Evolutionary conservation across 108 stramenopile genomes (phyloP), one percentile per base, ranked within the genome.

Genomic region (Conticribra guillardii): DNA sequence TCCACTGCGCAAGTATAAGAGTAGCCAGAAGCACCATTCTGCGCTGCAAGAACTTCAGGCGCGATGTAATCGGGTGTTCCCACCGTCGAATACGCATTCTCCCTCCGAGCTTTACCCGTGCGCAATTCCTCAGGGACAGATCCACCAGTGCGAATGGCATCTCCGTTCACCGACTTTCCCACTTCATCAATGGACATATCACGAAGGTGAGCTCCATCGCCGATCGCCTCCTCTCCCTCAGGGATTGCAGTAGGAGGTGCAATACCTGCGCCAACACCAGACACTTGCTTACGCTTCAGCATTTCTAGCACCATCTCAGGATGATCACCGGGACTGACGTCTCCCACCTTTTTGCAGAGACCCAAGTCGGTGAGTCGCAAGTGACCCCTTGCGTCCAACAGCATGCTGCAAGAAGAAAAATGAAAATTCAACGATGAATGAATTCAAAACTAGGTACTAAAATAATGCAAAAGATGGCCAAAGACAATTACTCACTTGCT

Each of bases 51-150:
- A 28, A 99, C 99, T 69, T 99, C 99, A 9, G 98, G 99, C 7
- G 98, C 99, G 71, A 99, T 99, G 85, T 99, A 99, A 72, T 99
- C 99, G 3, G 98, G 98, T 22, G 99, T 99, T 0, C 99, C 99
- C 18, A 99, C 98, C 0, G 98, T 99, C 18, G 96, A 96, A 72
- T 96, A 98, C 0, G 98, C 99, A 67, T 98, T 95, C 76, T 96
- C 94, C 49, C 96, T 85, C 26, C 90, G 82, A 0, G 89, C 87
- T 63, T 94, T 95, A 8, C 84, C 84, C 29, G 87, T 79, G 7
- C 82, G 85, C 14, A 88, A 46, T 9, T 79, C 64, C 63, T 79
- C 71, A 17, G 73, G 60, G 1, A 55, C 69, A 0, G 58, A 34
- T 41, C 76, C 79, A 27, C 45, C 75, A 17, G 71, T 76, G 28